A percentile compares a stretch with the other conserved stretches of the same genome.
These are phyloP conservation scores for Acrasis kona DNA, from an alignment of 78 protist species.

Conservation along the genomic window DNA sequence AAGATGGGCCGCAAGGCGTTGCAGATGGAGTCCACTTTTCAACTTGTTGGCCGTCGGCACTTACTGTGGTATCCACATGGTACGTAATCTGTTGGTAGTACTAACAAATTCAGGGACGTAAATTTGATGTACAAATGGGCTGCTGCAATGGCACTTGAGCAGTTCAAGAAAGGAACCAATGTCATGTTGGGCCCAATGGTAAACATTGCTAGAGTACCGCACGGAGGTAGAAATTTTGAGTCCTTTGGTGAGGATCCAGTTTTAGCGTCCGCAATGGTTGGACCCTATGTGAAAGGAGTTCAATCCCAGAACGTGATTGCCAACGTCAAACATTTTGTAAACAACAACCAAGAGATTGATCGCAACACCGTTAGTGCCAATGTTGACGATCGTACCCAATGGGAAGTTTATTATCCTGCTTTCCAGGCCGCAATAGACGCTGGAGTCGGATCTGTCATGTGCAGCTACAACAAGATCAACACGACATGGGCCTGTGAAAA, in stretches of 20 bases:
- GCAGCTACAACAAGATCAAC: conserved; percentile 32
- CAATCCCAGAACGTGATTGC: background rate
- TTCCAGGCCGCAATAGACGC: conserved; percentile 30
- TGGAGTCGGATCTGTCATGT: conserved; percentile 35
- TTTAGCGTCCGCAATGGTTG: background rate
- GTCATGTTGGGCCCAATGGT: conserved; percentile 34
- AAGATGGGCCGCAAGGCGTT: conserved; percentile 42
- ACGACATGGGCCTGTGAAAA: conserved; percentile 11
- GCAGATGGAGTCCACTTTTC: background rate
- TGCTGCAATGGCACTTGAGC: conserved; percentile 24
- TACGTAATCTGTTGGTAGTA: too few species aligned
- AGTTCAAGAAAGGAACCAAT: conserved; percentile 9
- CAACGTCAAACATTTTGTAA: conserved; percentile 6
- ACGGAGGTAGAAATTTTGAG: conserved; percentile 31
- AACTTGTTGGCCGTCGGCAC: conserved; percentile 12
- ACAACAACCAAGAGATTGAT: conserved; percentile 20
- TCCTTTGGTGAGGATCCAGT: conserved; percentile 12
- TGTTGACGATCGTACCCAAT: conserved; percentile 21
- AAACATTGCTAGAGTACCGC: conserved; percentile 30
- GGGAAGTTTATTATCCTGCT: conserved; percentile 20
- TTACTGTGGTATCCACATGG: conserved; percentile 24
- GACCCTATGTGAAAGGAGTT: background rate
- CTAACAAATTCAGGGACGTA: too few species aligned
- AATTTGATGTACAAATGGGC: background rate
- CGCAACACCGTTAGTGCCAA: background rate